A percentile compares a stretch with the other conserved stretches of the same genome.
Conservation (phyloP, 1,284 basidiomycete genomes). For the Trichosporon sp. region DNA sequence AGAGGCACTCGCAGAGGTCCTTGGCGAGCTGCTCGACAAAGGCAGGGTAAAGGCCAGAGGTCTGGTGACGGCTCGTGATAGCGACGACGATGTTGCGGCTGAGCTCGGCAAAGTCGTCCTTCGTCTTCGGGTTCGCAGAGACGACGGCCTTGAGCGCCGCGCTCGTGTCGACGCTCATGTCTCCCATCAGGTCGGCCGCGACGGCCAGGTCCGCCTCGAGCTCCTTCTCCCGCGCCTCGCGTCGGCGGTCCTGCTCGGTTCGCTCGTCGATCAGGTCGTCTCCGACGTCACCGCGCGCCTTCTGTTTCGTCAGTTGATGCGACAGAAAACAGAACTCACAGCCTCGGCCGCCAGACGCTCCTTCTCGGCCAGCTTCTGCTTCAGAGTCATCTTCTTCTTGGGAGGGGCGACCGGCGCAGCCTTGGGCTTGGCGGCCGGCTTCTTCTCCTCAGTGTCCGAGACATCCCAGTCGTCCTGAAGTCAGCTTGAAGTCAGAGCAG, state of each 20-base stretch:
- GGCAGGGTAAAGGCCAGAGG: conserved; percentile 69
- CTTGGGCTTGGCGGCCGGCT: conserved; percentile 43
- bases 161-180: conserved; percentile 47
- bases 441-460: conserved; percentile 65
- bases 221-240: conserved; percentile 68
- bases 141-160: conserved; percentile 59
- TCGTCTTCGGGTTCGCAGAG: conserved; percentile 69
- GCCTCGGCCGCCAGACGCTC: conserved; percentile 55
- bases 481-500: background rate
- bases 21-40: conserved; percentile 78
- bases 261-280: conserved; percentile 71
- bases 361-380: conserved; percentile 82
- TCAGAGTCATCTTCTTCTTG: conserved; percentile 85
- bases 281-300: conserved; percentile 51
- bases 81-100: conserved; percentile 66
- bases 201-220: conserved; percentile 77
- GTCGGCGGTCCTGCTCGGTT: conserved; percentile 60
- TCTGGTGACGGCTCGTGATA: conserved; percentile 67
- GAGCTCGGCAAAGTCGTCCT: conserved; percentile 72
- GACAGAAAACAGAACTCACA: conserved; percentile 18
- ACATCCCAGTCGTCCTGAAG: conserved; percentile 86
- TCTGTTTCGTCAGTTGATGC: conserved; percentile 3
- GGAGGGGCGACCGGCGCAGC: conserved; percentile 58
- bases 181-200: conserved; percentile 72
- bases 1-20: conserved; percentile 65